Conservation (phyloP, 495 filamentous ascomycete species). For the Aeminium ludgeri region DNA sequence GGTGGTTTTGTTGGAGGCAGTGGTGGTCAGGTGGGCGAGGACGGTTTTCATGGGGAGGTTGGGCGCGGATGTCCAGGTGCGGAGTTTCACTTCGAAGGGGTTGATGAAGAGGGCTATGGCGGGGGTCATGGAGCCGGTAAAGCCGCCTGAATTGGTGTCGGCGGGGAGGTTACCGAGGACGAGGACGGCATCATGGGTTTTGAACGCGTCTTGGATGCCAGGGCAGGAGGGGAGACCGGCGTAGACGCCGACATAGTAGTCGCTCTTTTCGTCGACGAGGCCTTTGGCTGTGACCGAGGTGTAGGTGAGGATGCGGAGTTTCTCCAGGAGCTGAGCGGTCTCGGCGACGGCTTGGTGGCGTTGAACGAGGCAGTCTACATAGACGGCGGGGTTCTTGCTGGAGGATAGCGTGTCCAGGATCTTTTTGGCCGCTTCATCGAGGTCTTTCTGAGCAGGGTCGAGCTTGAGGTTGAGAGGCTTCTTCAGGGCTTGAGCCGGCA, state of each 20-base stretch:
- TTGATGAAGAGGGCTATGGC: constrained; percentile 18
- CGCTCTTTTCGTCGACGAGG: constrained; percentile 23
- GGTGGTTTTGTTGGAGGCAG: constrained; percentile 1
- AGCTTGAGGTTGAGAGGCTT: constrained; percentile 21
- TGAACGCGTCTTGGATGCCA: constrained; percentile 14
- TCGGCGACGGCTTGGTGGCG: constrained; percentile 19
- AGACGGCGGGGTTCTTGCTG: constrained; percentile 21
- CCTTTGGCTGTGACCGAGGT: constrained; percentile 23
- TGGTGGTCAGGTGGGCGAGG: constrained; percentile 8
- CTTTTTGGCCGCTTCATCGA: constrained; percentile 18
- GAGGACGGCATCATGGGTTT: constrained; percentile 19
- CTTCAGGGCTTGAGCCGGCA: constrained; percentile 17
- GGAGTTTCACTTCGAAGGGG: constrained; percentile 10
- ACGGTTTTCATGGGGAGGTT: constrained; percentile 22
- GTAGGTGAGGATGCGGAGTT: constrained; percentile 18
- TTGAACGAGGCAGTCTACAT: constrained; percentile 23
- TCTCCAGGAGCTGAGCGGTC: constrained; percentile 16
- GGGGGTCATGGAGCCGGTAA: constrained; percentile 17
- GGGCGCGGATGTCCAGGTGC: constrained; percentile 16
- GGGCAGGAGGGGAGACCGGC: constrained; percentile 18
- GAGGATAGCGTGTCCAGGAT: constrained; percentile 17
- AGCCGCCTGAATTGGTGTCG: constrained; percentile 25
- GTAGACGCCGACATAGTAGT: constrained; percentile 22
- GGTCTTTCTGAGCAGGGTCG: constrained; percentile 13
- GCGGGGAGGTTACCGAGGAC: constrained; percentile 21